Evolutionary conservation across 371 early-diverging fungal species (phyloP), one percentile per base, ranked within the genome.

Genomic region (Mycotypha africana): DNA sequence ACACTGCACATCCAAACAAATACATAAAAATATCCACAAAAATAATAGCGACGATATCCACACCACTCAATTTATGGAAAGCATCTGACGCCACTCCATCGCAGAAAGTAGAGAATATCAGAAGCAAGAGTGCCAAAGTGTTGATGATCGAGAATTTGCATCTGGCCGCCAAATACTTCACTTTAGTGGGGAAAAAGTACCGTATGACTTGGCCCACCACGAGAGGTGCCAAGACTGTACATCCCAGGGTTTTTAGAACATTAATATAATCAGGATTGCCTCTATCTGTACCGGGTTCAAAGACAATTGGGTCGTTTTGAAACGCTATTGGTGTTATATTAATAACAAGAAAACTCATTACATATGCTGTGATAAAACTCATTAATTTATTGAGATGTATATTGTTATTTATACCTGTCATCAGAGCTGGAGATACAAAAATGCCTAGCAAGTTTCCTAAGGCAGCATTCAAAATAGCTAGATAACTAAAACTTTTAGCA

Each of bases 31-130:
- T 67, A 40, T 79, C 69, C 6, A 84, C 62, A 31, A 72, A 62
- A 11, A 81, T 65, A 33, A 84, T 71, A 24, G 82, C 78, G 24
- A 82, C 68, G 24, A 83, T 68, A 50, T 77, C 79, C 0, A 74
- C 69, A 1, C 74, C 74, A 14, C 60, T 57, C 36, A 78, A 67
- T 11, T 56, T 51, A 11, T 65, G 48, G 23, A 72, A 78, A 2
- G 81, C 73, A 48, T 82, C 47, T 41, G 74, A 76, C 9, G 77
- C 58, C 30, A 85, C 84, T 14, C 85, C 80, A 60, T 88, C 85
- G 59, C 84, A 82, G 46, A 88, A 86, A 7, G 85, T 82, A 25
- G 78, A 76, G 82, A 83, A 88, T 15, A 88, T 85, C 19, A 88
- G 65, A 42, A 75, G 61, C 37, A 88, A 49, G 3, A 88, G 65